A percentile compares a stretch with the other conserved stretches of the same genome.
Conservation (phyloP, 75 land plant species). For the Adiantum capillusveneris region DNA sequence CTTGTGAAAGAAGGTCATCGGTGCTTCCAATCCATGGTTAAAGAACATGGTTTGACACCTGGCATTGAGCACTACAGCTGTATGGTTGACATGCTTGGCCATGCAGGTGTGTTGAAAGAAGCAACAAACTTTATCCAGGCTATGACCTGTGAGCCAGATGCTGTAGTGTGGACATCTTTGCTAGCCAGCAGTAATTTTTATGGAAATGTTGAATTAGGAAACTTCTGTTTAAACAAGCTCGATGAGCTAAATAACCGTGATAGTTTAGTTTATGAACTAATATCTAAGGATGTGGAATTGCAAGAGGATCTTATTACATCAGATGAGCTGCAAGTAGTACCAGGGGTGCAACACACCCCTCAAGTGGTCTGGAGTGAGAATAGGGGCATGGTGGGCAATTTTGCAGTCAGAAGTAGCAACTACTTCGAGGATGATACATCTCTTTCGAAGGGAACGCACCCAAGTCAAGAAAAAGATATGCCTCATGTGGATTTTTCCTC, state of each 20-base stretch:
- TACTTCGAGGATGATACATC: no score
- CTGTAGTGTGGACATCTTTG: conserved; percentile 39
- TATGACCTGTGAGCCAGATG: conserved; percentile 37
- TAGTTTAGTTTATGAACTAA: neutral
- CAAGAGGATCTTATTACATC: neutral
- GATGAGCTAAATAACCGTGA: neutral
- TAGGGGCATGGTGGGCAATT: no score
- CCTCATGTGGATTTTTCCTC: no score
- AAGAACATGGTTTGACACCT: conserved; percentile 23
- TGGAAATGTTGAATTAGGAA: conserved; percentile 24
- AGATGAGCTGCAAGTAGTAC: no score
- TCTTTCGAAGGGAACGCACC: no score
- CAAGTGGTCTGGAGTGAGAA: no score
- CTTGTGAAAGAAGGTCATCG: conserved; percentile 34
- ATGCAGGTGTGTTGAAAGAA: conserved; percentile 43
- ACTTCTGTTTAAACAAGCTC: neutral
- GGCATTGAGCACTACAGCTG: conserved; percentile 51
- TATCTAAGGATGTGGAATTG: neutral
- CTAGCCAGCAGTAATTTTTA: conserved; percentile 27
- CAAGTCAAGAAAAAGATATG: no score
- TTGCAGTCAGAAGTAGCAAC: no score
- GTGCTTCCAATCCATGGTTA: conserved; percentile 31
- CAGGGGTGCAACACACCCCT: no score
- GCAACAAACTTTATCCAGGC: conserved; percentile 37
- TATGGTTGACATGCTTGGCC: conserved; percentile 61